Percentiles rank a stretch among this genome's conserved stretches.
These are phyloP conservation scores for Porodaedalea pini DNA, from an alignment of 1,284 basidiomycete species.

Conservation along the genomic window DNA sequence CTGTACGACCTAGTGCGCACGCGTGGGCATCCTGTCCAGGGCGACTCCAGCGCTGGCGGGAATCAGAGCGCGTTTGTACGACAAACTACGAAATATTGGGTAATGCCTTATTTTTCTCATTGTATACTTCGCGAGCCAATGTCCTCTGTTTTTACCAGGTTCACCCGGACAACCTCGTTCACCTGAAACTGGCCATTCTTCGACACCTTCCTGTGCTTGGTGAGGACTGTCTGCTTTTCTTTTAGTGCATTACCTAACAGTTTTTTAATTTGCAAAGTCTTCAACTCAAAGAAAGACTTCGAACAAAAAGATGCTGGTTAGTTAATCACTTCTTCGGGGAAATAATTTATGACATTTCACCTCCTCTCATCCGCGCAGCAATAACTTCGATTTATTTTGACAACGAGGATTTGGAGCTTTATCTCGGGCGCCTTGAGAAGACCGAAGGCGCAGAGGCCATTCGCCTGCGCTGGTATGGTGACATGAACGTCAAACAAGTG, in stretches of 20 bases:
- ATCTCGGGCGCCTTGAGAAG: conserved; percentile 96
- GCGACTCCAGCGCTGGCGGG: conserved; percentile 92
- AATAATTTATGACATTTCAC: neutral
- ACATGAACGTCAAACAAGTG: conserved; percentile 76
- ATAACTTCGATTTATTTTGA: conserved; percentile 92
- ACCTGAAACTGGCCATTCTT: conserved; percentile 93
- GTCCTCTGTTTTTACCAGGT: conserved; percentile 46
- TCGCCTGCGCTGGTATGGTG: conserved; percentile 97
- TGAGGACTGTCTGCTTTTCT: conserved; percentile 33
- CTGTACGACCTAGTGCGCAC: conserved; percentile 96
- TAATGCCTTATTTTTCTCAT: conserved; percentile 32
- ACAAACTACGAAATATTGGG: conserved; percentile 99
- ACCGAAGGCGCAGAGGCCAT: conserved; percentile 98
- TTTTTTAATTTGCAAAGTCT: conserved; percentile 57
- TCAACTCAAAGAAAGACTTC: conserved; percentile 94
- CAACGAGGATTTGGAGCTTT: conserved; percentile 96
- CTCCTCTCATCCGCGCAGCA: conserved; percentile 38
- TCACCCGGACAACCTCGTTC: conserved; percentile 91
- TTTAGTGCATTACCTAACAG: neutral
- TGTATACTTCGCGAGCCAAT: neutral
- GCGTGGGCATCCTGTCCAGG: conserved; percentile 89
- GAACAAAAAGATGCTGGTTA: conserved; percentile 82
- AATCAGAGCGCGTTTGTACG: conserved; percentile 95
- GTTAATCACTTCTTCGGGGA: conserved; percentile 20
- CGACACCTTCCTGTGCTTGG: conserved; percentile 91